phyloP scores from a whole-genome alignment of 2,329 filamentous ascomycete species.

The Neospermospora avenae region DNA sequence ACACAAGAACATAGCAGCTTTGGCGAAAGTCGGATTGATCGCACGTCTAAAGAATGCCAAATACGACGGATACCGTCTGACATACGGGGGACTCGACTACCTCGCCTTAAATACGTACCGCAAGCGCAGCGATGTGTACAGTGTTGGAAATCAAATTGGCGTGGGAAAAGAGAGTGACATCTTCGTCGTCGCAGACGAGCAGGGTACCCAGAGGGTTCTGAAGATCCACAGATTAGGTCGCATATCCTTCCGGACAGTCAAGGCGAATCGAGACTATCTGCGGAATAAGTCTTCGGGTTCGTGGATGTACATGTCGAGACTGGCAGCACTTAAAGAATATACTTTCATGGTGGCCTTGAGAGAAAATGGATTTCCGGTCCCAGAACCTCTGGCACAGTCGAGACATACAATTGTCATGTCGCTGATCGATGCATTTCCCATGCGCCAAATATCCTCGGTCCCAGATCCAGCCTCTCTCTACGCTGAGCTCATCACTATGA shows the following conservation, averaged over 20 bases:
- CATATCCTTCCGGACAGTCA: slow-evolving; percentile 95
- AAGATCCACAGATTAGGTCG: slow-evolving; percentile 96
- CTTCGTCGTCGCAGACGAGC: slow-evolving; percentile 81
- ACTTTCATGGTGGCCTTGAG: slow-evolving; percentile 88
- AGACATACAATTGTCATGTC: slow-evolving; percentile 97
- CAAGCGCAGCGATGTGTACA: slow-evolving; percentile 77
- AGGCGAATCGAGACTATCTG: slow-evolving; percentile 93
- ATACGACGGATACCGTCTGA: slow-evolving; percentile 95
- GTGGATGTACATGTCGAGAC: slow-evolving; percentile 96
- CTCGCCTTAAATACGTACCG: slow-evolving; percentile 91
- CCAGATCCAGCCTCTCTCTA: slow-evolving; percentile 84
- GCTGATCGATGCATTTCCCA: slow-evolving; percentile 84
- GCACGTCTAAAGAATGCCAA: slow-evolving; percentile 91
- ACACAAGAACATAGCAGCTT: slow-evolving; percentile 80
- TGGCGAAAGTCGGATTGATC: slow-evolving; percentile 90
- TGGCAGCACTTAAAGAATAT: slow-evolving; percentile 91
- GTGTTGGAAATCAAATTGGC: slow-evolving; percentile 89
- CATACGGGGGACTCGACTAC: slow-evolving; percentile 96
- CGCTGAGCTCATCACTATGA: slow-evolving; percentile 82
- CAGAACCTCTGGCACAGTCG: slow-evolving; percentile 82
- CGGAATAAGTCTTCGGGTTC: slow-evolving; percentile 75
- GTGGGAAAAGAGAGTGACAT: slow-evolving; percentile 98
- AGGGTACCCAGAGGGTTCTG: slow-evolving; percentile 74
- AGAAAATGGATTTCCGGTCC: slow-evolving; percentile 84
- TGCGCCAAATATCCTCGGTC: slow-evolving; percentile 82